Conservation (phyloP, 176 grass and related monocot species). For the Guadua angustifolia region DNA sequence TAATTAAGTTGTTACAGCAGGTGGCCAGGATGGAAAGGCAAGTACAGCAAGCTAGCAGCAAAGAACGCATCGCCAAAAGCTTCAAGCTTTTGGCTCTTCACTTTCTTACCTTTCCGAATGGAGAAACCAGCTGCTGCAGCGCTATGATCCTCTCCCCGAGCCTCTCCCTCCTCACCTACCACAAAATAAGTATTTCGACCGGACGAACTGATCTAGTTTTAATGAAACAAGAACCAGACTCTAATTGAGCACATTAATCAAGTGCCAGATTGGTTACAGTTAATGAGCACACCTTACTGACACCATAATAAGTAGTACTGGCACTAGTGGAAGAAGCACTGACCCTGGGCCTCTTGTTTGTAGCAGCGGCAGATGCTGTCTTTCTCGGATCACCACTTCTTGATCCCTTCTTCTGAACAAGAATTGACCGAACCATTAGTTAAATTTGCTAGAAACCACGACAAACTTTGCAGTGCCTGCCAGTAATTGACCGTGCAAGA, state of each 20-base stretch:
- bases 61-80: conserved; percentile 53
- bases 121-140: conserved; percentile 83
- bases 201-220: not conserved
- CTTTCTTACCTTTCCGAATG: conserved; percentile 73
- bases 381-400: conserved; percentile 42
- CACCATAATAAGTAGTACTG: not conserved
- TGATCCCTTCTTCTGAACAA: conserved; percentile 54
- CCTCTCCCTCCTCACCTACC: conserved; percentile 66
- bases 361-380: not conserved
- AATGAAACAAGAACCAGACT: not conserved
- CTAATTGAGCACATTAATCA: conserved; percentile 14
- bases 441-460: not conserved
- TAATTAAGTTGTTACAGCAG: conserved; percentile 22
- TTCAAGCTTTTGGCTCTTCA: not conserved
- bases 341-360: conserved; percentile 56
- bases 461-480: not conserved
- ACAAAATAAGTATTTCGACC: not conserved
- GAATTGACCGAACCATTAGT: not conserved
- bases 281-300: not conserved
- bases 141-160: conserved; percentile 79
- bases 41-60: conserved; percentile 6
- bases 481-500: not conserved
- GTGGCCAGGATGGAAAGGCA: not conserved
- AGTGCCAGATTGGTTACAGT: not conserved
- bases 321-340: not conserved